Evolutionary conservation across 164 flowering plant species (phyloP).

Genomic region (Cinnamomum micranthum): DNA sequence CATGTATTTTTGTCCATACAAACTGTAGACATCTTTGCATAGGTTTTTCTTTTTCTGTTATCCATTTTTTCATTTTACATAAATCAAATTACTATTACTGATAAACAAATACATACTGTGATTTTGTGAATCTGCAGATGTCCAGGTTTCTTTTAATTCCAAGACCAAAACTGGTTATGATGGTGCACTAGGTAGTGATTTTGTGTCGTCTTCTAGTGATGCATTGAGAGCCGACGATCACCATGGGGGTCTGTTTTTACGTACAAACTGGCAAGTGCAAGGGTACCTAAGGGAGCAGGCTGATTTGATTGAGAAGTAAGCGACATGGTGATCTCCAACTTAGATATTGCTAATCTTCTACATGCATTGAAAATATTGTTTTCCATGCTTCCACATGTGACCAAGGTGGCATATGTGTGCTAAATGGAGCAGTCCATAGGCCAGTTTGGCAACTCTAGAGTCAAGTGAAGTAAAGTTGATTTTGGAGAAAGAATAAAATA

Average conservation of each 20-base stretch:
- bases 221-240: slow-evolving; percentile 23
- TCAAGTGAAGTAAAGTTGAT: no score
- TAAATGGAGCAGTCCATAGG: not conserved
- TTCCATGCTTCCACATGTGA: not conserved
- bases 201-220: slow-evolving; percentile 24
- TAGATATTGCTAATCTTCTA: not conserved
- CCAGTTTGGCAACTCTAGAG: no score
- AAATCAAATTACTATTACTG: not conserved
- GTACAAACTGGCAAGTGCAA: slow-evolving; percentile 88
- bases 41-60: not conserved
- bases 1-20: no score
- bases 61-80: not conserved
- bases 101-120: not conserved
- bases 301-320: slow-evolving; percentile 75
- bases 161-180: slow-evolving; percentile 24
- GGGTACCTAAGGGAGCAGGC: slow-evolving; percentile 82
- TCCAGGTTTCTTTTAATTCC: slow-evolving; percentile 34
- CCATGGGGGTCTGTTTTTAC: slow-evolving; percentile 43
- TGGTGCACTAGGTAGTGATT: slow-evolving; percentile 23
- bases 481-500: no score
- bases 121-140: slow-evolving; percentile 34
- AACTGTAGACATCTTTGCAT: no score
- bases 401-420: not conserved
- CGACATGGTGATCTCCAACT: slow-evolving; percentile 4
- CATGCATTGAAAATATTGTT: not conserved